phyloP scores from a whole-genome alignment of 2,329 filamentous ascomycete species.

The Apiospora saccharicola region DNA sequence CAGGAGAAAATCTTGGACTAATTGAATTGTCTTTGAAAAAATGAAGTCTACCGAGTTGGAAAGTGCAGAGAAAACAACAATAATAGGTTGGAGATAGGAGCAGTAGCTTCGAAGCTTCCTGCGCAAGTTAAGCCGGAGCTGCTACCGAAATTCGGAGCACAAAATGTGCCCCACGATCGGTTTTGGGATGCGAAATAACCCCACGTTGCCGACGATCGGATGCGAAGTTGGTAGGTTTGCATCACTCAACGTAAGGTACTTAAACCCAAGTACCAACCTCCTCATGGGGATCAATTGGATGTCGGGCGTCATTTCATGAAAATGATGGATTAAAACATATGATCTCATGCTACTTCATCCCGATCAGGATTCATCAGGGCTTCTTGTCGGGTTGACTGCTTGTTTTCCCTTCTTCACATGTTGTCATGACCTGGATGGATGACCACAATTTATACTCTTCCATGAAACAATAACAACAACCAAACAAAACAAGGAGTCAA shows the following conservation, averaged over 20 bases:
- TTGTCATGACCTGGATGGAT: not conserved
- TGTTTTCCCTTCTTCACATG: not conserved
- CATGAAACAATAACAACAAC: not conserved
- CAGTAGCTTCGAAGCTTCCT: not conserved
- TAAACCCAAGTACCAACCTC: not conserved
- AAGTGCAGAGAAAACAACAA: slow-evolving; percentile 3
- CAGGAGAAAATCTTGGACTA: not conserved
- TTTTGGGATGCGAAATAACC: slow-evolving; percentile 25
- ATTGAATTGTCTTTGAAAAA: not conserved
- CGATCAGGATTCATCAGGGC: no score
- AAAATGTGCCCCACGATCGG: slow-evolving; percentile 32
- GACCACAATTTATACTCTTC: not conserved
- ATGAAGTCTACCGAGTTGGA: slow-evolving; percentile 8
- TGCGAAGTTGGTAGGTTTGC: not conserved
- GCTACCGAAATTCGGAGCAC: slow-evolving; percentile 26
- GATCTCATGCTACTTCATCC: not conserved
- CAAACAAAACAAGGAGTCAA: not conserved
- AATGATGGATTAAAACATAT: not conserved
- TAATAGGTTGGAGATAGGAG: not conserved
- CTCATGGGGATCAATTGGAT: not conserved
- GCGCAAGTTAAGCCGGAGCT: not conserved
- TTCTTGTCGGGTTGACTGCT: not conserved
- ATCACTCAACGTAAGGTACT: not conserved
- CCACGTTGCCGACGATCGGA: slow-evolving; percentile 31
- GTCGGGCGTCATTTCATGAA: not conserved